Evolutionary conservation across 805 yeast genomes (phyloP), one percentile per base, ranked within the genome.

Genomic region (Jamesozyma piceae): DNA sequence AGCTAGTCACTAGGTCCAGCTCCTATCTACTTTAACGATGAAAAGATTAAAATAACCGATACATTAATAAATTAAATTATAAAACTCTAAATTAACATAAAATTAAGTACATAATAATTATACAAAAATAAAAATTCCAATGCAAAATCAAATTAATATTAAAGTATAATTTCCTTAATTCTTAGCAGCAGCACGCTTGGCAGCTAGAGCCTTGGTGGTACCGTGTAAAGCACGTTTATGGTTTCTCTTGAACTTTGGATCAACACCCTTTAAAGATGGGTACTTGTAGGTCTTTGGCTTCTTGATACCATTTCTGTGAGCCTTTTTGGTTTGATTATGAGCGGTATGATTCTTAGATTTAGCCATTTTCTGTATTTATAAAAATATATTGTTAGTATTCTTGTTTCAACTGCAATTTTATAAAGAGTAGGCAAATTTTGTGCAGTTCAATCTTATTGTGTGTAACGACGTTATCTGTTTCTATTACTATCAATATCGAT

Each of bases 271-370:
- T 74, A 87, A 79, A 58, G 97, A 89, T 62, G 96, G 95, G 82
- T 90, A 88, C 79, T 86, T 89, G 95, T 80, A 75, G 68, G 95
- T 82, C 82, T 79, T 85, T 65, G 97, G 96, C 89, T 90, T 92
- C 85, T 90, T 90, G 79, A 92, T 90, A 78, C 98, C 98, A 84
- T 92, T 92, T 72, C 82, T 89, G 97, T 92, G 98, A 68, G 97
- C 97, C 94, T 92, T 92, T 72, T 75, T 84, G 88, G 83, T 85
- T 77, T 90, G 97, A 94, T 92, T 92, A 77, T 92, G 98, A 76
- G 88, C 89, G 75, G 98, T 92, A 74, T 92, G 97, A 78, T 92
- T 92, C 96, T 92, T 92, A 62, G 97, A 90, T 79, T 92, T 92
- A 74, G 98, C 72, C 98, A 92, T 90, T 75, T 71, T 67, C 53